Evolutionary conservation across 73 alveolate species (phyloP).

Genomic region (Paramecium bursaria): DNA sequence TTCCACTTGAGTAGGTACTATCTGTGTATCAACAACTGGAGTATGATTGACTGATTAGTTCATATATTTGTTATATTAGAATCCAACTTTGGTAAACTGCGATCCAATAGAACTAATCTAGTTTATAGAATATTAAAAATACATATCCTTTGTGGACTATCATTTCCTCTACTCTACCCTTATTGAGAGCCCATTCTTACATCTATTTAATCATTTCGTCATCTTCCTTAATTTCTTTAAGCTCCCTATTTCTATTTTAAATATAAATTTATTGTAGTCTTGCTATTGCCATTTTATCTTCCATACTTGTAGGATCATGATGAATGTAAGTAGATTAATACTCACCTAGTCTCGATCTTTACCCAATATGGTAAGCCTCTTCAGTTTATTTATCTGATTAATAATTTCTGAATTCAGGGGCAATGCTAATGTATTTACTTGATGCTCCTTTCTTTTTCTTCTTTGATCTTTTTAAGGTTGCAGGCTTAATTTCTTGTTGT

Average conservation of each 20-base stretch:
- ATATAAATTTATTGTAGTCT: conserved; percentile 15
- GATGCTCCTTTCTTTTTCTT: not conserved
- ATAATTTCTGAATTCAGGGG: not conserved
- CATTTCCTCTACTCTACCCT: conserved; percentile 57
- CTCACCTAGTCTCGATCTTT: conserved; percentile 14
- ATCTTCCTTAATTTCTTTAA: conserved; percentile 39
- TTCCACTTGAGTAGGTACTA: conserved; percentile 23
- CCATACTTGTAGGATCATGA: conserved; percentile 31
- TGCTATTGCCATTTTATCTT: conserved; percentile 16
- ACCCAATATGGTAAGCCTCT: conserved; percentile 33
- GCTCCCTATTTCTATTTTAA: conserved; percentile 5
- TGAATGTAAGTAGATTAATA: conserved; percentile 6
- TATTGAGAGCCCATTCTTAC: conserved; percentile 52
- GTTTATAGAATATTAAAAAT: not conserved
- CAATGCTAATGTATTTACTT: conserved; percentile 35
- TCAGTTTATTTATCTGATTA: conserved; percentile 34
- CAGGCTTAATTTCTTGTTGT: not conserved
- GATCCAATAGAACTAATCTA: conserved; percentile 39
- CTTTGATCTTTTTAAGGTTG: not conserved
- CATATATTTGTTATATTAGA: conserved; percentile 7
- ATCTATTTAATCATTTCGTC: not conserved
- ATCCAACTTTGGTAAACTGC: conserved; percentile 17
- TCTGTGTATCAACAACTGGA: not conserved
- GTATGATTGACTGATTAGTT: not conserved
- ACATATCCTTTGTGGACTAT: conserved; percentile 21